Base-by-base conservation (phyloP, 371 early-diverging fungal species). In the Syncephalastrum contaminatum region DNA sequence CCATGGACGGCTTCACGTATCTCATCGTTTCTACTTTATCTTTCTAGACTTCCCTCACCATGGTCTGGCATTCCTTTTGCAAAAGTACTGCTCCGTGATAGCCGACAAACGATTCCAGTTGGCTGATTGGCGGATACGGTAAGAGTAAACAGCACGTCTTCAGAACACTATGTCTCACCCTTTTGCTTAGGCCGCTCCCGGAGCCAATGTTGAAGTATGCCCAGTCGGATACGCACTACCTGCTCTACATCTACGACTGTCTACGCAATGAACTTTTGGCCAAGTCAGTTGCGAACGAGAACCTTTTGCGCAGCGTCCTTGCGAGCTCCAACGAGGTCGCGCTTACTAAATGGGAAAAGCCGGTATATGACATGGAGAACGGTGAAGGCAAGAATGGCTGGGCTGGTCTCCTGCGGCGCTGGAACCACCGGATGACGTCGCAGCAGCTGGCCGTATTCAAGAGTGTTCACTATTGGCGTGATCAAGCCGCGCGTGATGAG, bases 71-170 rank as follows among this genome's bases (percentile, higher is more conserved):
- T 91, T 83, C 63, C 67, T 99, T 36, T 70, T 99, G 47, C 79
- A 88, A 54, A 66, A 69, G 19, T 95, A 92, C 65, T 89, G 91
- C 62, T 66, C 79, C 30, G 85, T 89, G n/a, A 82, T 85, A 43
- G 87, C 95, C 0, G 93, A 99, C 70, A 99, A 99, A 62, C 79
- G 83, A 63, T 96, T 90, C 66, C 99, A 99, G 76, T 68, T 93
- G 62, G 98, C 98, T 8, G 99, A 99, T 72, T 99, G 99, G 99
- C 80, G 98, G 56, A 89, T 96, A 45, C 67, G 91, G 87, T 87
- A 70, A 50, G 46, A 15, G 7, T n/a, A 50, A 19, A 13, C 12
- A 8, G 24, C 5, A 1, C 10, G 21, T 15, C 22, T 36, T 13
- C 2, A 16, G 36, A 48, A 56, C 39, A 48, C 4, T 21, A 18